Conservation (phyloP, 352 stramenopile species). For the Thraustotheca clavata region DNA sequence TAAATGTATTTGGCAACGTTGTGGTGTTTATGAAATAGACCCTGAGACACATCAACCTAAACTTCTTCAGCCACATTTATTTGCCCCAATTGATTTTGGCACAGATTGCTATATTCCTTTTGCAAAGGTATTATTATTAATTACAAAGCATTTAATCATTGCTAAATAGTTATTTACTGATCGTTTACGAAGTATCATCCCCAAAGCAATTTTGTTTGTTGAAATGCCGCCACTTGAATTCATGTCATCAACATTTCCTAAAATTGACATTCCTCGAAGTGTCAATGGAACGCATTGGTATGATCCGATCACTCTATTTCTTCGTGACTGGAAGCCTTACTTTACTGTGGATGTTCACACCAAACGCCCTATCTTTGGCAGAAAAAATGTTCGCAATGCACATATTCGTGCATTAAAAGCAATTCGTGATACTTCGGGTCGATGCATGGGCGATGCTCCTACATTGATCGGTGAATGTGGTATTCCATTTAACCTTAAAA, state of each 20-base stretch:
- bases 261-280: conserved; percentile 49
- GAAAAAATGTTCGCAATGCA: conserved; percentile 39
- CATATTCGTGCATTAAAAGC: conserved; percentile 48
- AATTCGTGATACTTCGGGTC: conserved; percentile 42
- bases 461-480: conserved; percentile 64
- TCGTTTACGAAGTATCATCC: conserved; percentile 47
- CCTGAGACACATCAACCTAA: conserved; percentile 27
- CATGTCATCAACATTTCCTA: conserved; percentile 50
- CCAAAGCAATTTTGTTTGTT: conserved; percentile 61
- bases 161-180: conserved; percentile 37
- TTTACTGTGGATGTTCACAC: conserved; percentile 66
- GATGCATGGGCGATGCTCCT: conserved; percentile 47
- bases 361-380: conserved; percentile 56
- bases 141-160: neutral
- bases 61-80: conserved; percentile 58
- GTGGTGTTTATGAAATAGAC: conserved; percentile 71
- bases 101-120: conserved; percentile 81
- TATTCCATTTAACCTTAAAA: conserved; percentile 64
- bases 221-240: conserved; percentile 77
- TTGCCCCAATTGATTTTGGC: conserved; percentile 60
- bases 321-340: conserved; percentile 53
- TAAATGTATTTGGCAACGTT: conserved; percentile 71
- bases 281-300: conserved; percentile 89
- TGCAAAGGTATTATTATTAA: conserved; percentile 37
- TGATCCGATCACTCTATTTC: conserved; percentile 83